These are phyloP conservation scores for Saposhnikovia divaricata DNA, from an alignment of 129 eudicot genomes.

Conservation along the genomic window DNA sequence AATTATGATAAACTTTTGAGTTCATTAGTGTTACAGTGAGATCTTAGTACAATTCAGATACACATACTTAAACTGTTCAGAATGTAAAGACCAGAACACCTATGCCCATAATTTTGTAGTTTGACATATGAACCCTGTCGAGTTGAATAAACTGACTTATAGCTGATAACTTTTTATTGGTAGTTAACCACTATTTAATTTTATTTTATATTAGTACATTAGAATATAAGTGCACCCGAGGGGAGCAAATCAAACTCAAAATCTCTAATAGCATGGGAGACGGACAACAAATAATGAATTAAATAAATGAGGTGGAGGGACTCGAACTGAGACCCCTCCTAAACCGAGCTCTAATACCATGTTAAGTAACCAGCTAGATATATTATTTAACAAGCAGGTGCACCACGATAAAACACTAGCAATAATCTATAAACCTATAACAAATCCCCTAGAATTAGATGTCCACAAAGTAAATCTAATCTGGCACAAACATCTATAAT, in stretches of 20 bases:
- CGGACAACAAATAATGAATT: too few species aligned
- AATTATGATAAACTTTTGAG: not conserved
- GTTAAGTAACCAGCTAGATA: too few species aligned
- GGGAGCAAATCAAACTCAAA: not conserved
- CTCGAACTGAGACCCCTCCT: too few species aligned
- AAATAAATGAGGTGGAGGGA: too few species aligned
- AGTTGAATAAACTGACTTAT: not conserved
- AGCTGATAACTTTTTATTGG: not conserved
- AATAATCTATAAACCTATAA: too few species aligned
- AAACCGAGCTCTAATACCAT: too few species aligned
- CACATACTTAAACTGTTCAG: not conserved
- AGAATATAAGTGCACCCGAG: not conserved
- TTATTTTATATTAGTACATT: too few species aligned
- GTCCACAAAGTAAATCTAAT: not conserved
- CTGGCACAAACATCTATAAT: not conserved
- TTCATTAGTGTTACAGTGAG: not conserved
- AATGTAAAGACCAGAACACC: not conserved
- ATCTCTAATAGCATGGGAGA: not conserved
- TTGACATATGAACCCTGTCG: not conserved
- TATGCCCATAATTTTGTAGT: not conserved
- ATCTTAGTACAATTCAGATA: not conserved
- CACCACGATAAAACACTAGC: too few species aligned
- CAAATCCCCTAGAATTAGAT: not conserved
- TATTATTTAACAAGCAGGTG: too few species aligned
- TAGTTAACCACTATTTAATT: not conserved